Conservation (phyloP, 768 basidiomycete species). For the Rhodocollybia butyracea region DNA sequence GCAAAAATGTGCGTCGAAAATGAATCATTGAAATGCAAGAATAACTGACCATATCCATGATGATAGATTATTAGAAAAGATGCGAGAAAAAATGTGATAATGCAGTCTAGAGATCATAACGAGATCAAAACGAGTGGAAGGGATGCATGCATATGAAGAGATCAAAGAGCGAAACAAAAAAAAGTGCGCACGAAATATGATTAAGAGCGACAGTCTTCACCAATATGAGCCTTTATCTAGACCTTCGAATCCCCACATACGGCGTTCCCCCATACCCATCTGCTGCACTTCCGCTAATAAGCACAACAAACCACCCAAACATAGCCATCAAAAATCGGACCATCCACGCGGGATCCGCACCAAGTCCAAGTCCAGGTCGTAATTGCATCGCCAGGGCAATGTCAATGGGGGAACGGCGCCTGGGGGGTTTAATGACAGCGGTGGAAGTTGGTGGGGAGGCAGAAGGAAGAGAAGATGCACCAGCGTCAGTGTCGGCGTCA, state of each 20-base stretch:
- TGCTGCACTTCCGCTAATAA: slow-evolving; percentile 39
- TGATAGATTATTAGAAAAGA: too few relatives aligned
- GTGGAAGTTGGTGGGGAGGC: slow-evolving; percentile 9
- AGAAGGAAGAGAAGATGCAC: slow-evolving; percentile 10
- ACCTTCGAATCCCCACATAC: slow-evolving; percentile 6
- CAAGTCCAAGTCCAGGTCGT: slow-evolving; percentile 64
- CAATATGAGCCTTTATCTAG: too few relatives aligned
- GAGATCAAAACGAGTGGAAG: too few relatives aligned
- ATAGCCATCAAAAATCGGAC: slow-evolving; percentile 76
- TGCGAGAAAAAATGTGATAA: too few relatives aligned
- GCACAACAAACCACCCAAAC: slow-evolving; percentile 73
- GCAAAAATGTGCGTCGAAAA: too few relatives aligned
- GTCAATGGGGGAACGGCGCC: slow-evolving; percentile 46
- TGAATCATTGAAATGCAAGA: too few relatives aligned
- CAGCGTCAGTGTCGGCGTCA: neutral
- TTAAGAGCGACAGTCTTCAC: too few relatives aligned
- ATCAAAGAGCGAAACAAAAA: too few relatives aligned
- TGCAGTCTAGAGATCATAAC: too few relatives aligned
- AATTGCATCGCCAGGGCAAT: slow-evolving; percentile 78
- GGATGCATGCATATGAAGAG: too few relatives aligned
- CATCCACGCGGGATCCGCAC: slow-evolving; percentile 77
- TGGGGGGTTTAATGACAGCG: slow-evolving; percentile 11
- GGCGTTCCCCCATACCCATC: slow-evolving; percentile 1
- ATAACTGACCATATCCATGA: too few relatives aligned
- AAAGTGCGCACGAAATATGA: too few relatives aligned